Evolutionary conservation across 2,329 filamentous ascomycete species (phyloP).

Genomic region (Cladophialophora carrionii): DNA sequence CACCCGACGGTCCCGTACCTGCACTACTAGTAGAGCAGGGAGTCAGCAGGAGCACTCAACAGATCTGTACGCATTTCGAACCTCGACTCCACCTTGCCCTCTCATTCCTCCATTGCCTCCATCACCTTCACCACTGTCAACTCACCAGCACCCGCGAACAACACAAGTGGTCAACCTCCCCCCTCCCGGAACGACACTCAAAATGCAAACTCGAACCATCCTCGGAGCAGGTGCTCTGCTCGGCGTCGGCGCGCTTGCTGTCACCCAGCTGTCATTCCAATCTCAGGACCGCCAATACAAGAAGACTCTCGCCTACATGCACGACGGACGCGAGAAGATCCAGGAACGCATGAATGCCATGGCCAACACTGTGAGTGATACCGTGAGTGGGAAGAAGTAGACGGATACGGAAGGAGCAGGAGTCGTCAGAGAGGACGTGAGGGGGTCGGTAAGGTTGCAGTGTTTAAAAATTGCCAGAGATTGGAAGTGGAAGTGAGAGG

Average conservation of each 20-base stretch:
- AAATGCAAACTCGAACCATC: slow-evolving; percentile 34
- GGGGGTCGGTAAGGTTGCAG: not conserved
- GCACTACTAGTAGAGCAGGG: not conserved
- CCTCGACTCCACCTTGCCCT: not conserved
- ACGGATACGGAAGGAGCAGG: not conserved
- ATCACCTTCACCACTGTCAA: not conserved
- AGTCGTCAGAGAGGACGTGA: not conserved
- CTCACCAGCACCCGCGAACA: not conserved
- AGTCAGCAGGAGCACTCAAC: not conserved
- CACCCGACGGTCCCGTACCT: not conserved
- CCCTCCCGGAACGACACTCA: slow-evolving; percentile 9
- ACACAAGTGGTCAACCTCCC: not conserved
- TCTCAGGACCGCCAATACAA: slow-evolving; percentile 39
- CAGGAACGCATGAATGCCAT: slow-evolving; percentile 33
- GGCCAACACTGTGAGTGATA: slow-evolving; percentile 6
- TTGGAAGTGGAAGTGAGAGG: not conserved
- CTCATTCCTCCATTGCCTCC: too few species aligned
- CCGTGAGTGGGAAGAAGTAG: slow-evolving; percentile 27
- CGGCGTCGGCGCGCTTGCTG: slow-evolving; percentile 32
- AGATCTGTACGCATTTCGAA: not conserved
- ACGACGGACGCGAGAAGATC: slow-evolving; percentile 37
- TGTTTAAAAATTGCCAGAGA: not conserved
- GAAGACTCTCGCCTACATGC: slow-evolving; percentile 39
- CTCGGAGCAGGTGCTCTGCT: slow-evolving; percentile 31
- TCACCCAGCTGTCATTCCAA: slow-evolving; percentile 36